Base-by-base conservation (phyloP, 805 yeast genomes). In the Kodamaea jinghongensis region DNA sequence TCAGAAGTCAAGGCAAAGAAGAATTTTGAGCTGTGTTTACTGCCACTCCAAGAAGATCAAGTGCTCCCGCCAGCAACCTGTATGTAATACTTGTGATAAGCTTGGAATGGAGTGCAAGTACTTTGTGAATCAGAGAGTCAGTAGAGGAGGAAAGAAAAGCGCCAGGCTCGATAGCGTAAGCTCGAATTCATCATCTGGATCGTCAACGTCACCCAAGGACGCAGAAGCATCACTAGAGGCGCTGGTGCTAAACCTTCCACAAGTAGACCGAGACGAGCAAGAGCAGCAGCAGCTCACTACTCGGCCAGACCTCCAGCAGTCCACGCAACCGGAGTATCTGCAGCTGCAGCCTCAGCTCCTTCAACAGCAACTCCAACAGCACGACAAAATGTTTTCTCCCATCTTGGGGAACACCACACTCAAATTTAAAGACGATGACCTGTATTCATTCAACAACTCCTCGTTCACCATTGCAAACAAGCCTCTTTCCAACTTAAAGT, bases 21-120 rank as follows among this genome's bases (percentile, higher is more conserved):
- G 72, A 49, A 78, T 79, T 31, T 62, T 74, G 31, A 69, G 76
- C 38, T 79, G 85, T 54, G 70, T 75, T 11, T 63, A 81, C 33
- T 79, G 85, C 50, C 81, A 79, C 50, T 69, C 75, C 30, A 78
- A 76, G 56, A 81, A 80, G 58, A 72, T 79, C 43, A 78, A 77
- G 47, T 81, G 86, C 55, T 75, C 78, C n/a, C 70, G 81, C 43
- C 70, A 66, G 29, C 71, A 68, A 30, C 86, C 86, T 1, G 60
- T 72, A 11, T 82, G 86, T 51, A 61, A 66, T 17, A 70, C 71
- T 46, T 81, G 87, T 58, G 60, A 63, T 12, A 74, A 69, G 41
- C 57, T 70, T 35, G 66, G 67, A 2, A 49, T 67, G 28, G 71
- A 65, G 26, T 79, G 86, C 56, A 69, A 70, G 46, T 78, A 78